Evolutionary conservation across 2,329 filamentous ascomycete genomes (phyloP).

Genomic region (Helotiales sp.): DNA sequence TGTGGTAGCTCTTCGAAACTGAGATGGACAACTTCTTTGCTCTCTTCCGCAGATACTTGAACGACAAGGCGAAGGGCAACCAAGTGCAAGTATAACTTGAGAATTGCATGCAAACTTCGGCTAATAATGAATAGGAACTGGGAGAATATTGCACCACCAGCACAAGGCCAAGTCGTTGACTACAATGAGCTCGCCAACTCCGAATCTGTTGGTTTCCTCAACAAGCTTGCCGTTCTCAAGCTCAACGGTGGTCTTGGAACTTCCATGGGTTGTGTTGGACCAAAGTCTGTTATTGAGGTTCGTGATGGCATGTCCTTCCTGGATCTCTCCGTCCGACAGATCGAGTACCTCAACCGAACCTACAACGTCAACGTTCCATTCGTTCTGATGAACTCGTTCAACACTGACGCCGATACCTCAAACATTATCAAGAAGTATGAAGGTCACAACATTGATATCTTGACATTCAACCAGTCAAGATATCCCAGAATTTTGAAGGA

Average conservation of each 20-base stretch:
- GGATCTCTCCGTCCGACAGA: conserved; percentile 96
- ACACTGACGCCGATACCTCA: conserved; percentile 96
- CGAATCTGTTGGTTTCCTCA: conserved; percentile 90
- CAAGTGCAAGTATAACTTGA: conserved; percentile 58
- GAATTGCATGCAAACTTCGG: conserved; percentile 20
- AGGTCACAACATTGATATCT: conserved; percentile 98
- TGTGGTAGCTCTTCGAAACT: conserved; percentile 83
- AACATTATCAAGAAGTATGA: conserved; percentile 99
- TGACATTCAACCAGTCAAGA: conserved; percentile 99
- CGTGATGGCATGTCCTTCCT: conserved; percentile 99
- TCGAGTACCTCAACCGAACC: conserved; percentile 98
- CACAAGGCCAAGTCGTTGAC: conserved; percentile 90
- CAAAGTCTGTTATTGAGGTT: conserved; percentile 99
- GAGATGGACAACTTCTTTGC: conserved; percentile 99
- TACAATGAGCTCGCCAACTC: conserved; percentile 89
- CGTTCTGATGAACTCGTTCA: conserved; percentile 99
- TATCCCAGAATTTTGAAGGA: conserved; percentile 99
- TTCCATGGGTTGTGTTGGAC: conserved; percentile 98
- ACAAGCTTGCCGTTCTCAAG: conserved; percentile 97
- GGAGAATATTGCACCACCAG: conserved; percentile 94
- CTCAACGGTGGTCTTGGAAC: conserved; percentile 99
- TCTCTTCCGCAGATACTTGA: conserved; percentile 96
- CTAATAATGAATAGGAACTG: conserved; percentile 66
- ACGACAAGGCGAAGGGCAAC: conserved; percentile 98
- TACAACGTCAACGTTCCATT: conserved; percentile 98